Evolutionary conservation across 2,329 filamentous ascomycete species (phyloP).

Genomic region (Claviceps quebecensis): DNA sequence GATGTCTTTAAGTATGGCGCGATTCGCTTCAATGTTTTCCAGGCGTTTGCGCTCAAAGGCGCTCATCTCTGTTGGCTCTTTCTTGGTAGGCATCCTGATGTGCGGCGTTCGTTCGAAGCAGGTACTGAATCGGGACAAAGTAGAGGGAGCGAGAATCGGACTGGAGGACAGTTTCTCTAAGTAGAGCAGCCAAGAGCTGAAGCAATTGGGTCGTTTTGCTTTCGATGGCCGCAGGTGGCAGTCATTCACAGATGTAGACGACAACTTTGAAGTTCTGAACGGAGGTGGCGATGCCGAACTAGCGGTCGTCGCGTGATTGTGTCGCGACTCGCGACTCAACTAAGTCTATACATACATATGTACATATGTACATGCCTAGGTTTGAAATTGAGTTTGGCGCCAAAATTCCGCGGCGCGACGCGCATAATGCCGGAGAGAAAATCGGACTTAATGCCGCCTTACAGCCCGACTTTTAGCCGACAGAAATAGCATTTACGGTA

Average conservation of each 20-base stretch:
- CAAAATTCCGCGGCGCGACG: slow-evolving; percentile 8
- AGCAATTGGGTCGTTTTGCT: not conserved
- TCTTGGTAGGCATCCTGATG: slow-evolving; percentile 30
- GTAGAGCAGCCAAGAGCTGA: not conserved
- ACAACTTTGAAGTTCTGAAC: not conserved
- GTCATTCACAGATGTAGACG: not conserved
- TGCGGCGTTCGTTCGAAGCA: not conserved
- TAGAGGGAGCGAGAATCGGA: not conserved
- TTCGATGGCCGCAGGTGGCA: not conserved
- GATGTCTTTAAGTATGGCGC: slow-evolving; percentile 65
- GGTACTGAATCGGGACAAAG: not conserved
- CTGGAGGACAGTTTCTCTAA: not conserved
- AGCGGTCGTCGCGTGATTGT: not conserved
- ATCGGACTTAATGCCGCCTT: not conserved
- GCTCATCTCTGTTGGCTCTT: slow-evolving; percentile 42
- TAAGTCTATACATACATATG: too few relatives aligned
- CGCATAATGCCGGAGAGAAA: not conserved
- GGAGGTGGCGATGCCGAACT: not conserved
- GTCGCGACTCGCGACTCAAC: not conserved
- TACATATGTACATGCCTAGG: too few relatives aligned
- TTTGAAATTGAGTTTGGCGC: slow-evolving; percentile 7
- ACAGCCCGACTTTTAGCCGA: not conserved
- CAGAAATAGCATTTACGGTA: not conserved
- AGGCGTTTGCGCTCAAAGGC: slow-evolving; percentile 76
- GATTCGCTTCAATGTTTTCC: slow-evolving; percentile 77